These are phyloP conservation scores for Castanospermum australe DNA, from an alignment of 306 rosid species.

Conservation along the genomic window DNA sequence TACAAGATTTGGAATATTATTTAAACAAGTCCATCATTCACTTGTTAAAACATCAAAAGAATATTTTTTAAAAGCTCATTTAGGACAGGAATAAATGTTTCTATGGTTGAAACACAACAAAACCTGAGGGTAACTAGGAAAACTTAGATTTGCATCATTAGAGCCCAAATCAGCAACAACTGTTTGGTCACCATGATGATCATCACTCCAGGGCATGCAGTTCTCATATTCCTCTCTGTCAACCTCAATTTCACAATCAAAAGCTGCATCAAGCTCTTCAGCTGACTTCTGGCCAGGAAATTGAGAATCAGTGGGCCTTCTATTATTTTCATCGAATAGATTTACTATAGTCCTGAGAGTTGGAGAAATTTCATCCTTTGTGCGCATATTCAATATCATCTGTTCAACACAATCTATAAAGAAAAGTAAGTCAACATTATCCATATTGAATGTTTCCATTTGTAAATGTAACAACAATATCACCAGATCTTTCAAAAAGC, in stretches of 20 bases:
- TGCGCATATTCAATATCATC: conserved; percentile 63
- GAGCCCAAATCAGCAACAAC: conserved; percentile 50
- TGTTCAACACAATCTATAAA: conserved; percentile 71
- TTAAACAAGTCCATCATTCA: conserved; percentile 16
- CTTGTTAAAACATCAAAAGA: conserved; percentile 16
- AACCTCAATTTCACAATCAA: conserved; percentile 45
- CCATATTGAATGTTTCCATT: conserved; percentile 18
- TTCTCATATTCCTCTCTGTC: conserved; percentile 54
- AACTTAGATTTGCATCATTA: conserved; percentile 58
- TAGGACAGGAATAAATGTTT: conserved; percentile 15
- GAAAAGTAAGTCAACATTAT: not conserved
- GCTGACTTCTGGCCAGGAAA: conserved; percentile 37
- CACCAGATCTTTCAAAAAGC: conserved; percentile 16
- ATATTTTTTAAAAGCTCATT: conserved; percentile 10
- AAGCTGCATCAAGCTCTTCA: conserved; percentile 42
- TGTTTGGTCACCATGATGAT: conserved; percentile 59
- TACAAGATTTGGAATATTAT: conserved; percentile 32
- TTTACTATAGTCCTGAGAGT: conserved; percentile 68
- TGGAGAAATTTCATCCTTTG: conserved; percentile 87
- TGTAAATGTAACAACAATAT: conserved; percentile 28
- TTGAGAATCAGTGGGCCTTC: conserved; percentile 62
- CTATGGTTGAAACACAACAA: not conserved
- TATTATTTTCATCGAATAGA: conserved; percentile 77
- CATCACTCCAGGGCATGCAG: conserved; percentile 56
- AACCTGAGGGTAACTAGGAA: conserved; percentile 71